Evolutionary conservation across 345 rosid genomes (phyloP).

Genomic region (Eucalyptus paniculata): DNA sequence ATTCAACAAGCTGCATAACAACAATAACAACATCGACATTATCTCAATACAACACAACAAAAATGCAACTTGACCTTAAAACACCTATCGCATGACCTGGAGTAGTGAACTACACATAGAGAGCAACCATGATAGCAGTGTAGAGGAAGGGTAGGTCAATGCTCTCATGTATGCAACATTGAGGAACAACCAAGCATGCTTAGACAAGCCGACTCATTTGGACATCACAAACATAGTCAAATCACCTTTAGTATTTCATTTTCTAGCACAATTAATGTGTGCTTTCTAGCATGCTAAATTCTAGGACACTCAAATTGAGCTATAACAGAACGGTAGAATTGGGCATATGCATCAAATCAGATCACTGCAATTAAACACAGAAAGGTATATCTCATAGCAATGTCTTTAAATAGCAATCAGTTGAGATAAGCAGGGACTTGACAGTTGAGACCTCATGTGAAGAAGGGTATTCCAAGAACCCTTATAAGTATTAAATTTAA

Average conservation of each 20-base stretch:
- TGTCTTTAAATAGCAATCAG: neutral
- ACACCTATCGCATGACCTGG: neutral
- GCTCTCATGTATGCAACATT: neutral
- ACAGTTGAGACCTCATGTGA: neutral
- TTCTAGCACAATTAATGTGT: neutral
- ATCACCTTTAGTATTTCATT: neutral
- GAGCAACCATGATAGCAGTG: neutral
- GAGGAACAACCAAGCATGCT: neutral
- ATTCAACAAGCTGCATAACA: neutral
- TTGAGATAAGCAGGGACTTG: neutral
- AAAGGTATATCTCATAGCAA: neutral
- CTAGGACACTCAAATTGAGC: neutral
- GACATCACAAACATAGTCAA: neutral
- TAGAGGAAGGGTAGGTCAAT: neutral
- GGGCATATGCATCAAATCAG: neutral
- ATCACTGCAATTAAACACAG: neutral
- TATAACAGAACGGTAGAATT: neutral
- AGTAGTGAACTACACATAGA: neutral
- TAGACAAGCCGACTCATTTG: neutral
- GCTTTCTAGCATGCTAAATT: neutral
- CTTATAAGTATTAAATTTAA: neutral
- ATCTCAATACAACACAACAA: neutral
- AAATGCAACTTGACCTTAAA: neutral
- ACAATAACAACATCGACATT: neutral
- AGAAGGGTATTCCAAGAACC: neutral